These are phyloP conservation scores for Exophiala xenobiotica DNA, from an alignment of 2,329 filamentous ascomycete species.

Conservation along the genomic window DNA sequence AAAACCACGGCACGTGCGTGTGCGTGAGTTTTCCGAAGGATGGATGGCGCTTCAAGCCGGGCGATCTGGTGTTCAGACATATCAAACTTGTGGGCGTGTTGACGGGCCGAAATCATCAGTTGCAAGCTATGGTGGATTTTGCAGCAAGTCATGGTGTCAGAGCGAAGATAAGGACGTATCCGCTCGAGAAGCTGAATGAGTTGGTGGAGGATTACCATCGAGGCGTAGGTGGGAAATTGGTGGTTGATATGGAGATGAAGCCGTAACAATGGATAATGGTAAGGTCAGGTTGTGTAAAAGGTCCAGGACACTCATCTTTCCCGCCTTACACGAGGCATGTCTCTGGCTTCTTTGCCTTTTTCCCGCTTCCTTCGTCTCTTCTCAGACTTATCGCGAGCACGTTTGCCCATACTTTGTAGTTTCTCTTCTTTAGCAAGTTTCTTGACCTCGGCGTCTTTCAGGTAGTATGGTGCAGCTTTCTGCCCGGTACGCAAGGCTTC, in stretches of 20 bases:
- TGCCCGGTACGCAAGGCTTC: slow-evolving; percentile 84
- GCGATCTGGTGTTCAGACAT: slow-evolving; percentile 30
- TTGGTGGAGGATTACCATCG: slow-evolving; percentile 43
- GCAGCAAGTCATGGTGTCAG: slow-evolving; percentile 21
- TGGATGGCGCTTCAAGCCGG: slow-evolving; percentile 28
- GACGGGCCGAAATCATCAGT: slow-evolving; percentile 24
- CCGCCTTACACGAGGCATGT: slow-evolving; percentile 52
- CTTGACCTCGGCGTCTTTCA: slow-evolving; percentile 92
- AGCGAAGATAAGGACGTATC: slow-evolving; percentile 24
- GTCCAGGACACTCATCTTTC: slow-evolving; percentile 9
- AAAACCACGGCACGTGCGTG: slow-evolving; percentile 48
- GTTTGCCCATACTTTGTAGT: slow-evolving; percentile 79
- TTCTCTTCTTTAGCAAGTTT: slow-evolving; percentile 76
- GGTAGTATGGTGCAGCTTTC: slow-evolving; percentile 73
- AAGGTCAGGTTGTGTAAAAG: background rate
- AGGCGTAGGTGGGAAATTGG: slow-evolving; percentile 47
- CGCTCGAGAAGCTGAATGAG: slow-evolving; percentile 28
- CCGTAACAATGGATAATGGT: background rate
- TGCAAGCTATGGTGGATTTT: slow-evolving; percentile 30
- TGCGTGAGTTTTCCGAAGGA: slow-evolving; percentile 48
- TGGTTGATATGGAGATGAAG: slow-evolving; percentile 37
- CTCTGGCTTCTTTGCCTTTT: slow-evolving; percentile 78
- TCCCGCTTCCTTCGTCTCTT: slow-evolving; percentile 89
- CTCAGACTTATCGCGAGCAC: slow-evolving; percentile 79
- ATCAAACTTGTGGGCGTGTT: slow-evolving; percentile 29